Conservation (phyloP, 2,329 filamentous ascomycete genomes). For the Biscogniauxia mediterranea region DNA sequence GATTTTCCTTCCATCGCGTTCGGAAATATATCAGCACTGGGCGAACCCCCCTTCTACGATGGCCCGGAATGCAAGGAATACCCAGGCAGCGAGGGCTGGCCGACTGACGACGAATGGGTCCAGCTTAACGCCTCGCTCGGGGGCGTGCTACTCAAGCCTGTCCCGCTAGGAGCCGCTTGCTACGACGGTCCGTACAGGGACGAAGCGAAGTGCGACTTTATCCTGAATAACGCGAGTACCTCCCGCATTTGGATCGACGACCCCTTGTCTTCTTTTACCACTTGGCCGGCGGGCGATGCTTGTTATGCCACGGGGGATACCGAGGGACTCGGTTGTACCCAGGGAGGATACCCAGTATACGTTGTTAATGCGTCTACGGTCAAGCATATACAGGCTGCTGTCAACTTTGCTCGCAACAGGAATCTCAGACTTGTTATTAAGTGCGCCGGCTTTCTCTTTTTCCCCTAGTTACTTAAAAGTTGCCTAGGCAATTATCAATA, state of each 20-base stretch:
- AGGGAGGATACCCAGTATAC: slow-evolving; percentile 39
- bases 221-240: slow-evolving; percentile 29
- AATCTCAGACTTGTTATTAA: slow-evolving; percentile 40
- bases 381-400: slow-evolving; percentile 38
- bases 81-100: slow-evolving; percentile 32
- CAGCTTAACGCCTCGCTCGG: slow-evolving; percentile 30
- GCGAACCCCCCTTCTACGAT: slow-evolving; percentile 16
- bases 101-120: slow-evolving; percentile 30
- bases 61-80: slow-evolving; percentile 30
- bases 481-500: not conserved
- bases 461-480: not conserved
- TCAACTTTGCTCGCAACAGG: slow-evolving; percentile 41
- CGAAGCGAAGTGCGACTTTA: slow-evolving; percentile 28
- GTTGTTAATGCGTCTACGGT: slow-evolving; percentile 38
- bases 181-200: slow-evolving; percentile 31
- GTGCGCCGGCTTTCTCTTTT: slow-evolving; percentile 16
- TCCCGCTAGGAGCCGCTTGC: slow-evolving; percentile 33
- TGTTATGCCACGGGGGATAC: slow-evolving; percentile 30
- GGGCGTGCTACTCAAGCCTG: slow-evolving; percentile 33
- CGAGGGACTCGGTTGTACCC: slow-evolving; percentile 30
- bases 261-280: slow-evolving; percentile 31
- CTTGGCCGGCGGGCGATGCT: slow-evolving; percentile 38
- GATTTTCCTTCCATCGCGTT: slow-evolving; percentile 33
- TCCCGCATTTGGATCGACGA: slow-evolving; percentile 34
- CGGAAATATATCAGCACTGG: slow-evolving; percentile 23